Evolutionary conservation across 2,329 filamentous ascomycete genomes (phyloP), one percentile per base, ranked within the genome.

Genomic region (Aspergillus hiratsukae): DNA sequence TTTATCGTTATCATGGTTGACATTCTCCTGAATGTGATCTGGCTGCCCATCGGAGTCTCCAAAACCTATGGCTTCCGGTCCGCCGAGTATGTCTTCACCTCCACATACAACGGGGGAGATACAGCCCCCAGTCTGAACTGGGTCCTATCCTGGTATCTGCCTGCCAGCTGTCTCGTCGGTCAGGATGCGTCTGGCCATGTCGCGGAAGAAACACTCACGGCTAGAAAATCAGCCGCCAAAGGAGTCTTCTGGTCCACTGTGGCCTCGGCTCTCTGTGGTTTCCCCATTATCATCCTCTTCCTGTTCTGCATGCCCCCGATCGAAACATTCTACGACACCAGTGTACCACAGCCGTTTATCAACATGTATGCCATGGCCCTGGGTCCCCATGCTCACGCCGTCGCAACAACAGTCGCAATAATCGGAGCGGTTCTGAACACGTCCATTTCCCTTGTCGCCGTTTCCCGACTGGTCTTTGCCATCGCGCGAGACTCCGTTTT

Each of bases 401-500:
- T 35, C 5, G 31, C 31, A 17, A 17, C 31, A 3, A 35, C 31
- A 14, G 29, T 31, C 29, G 29, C 29, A 5, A 31, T 31, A 1
- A 31, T 31, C 11, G 29, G 29, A 14, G 29, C 29, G 29, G 29
- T 31, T 14, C 29, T 31, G 4, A 83, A 83, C 63, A 82, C 80
- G 0, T 81, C 80, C 0, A 80, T 83, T 52, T 79, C 80, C 2
- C 71, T 82, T 40, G 75, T 82, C 1, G 81, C 81, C 3, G 78
- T 79, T 17, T 83, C 81, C 1, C 75, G 81, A 14, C 72, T 83
- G 2, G 81, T 84, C 54, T 84, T 83, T 64, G 82, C 81, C 28
- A 81, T 84, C 3, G 81, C 82, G 6, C 75, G 81, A 27, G 81
- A 84, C 63, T 80, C 80, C 23, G 79, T 83, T n/a, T 70, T 83